Evolutionary conservation across 352 stramenopile species (phyloP).

Genomic region (Blastocystis sp.): DNA sequence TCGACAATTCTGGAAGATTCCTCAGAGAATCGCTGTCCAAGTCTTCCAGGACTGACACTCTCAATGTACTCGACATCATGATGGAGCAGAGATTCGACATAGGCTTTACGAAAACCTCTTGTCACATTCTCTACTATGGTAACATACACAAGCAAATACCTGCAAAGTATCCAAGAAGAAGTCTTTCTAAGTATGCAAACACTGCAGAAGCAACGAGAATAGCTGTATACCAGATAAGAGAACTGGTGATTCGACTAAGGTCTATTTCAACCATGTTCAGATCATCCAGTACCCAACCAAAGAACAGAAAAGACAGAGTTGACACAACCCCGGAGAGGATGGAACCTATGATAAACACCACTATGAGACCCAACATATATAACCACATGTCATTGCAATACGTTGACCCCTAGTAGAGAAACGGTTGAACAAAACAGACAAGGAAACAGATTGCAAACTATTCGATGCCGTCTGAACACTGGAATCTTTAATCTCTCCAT

Average conservation of each 20-base stretch:
- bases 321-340: neutral
- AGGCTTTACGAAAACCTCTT: neutral
- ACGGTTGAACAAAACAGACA: neutral
- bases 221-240: neutral
- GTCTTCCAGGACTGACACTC: neutral
- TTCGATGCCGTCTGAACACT: neutral
- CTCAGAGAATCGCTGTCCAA: conserved; percentile 47
- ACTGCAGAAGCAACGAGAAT: neutral
- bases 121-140: conserved; percentile 7
- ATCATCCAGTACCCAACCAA: neutral
- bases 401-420: neutral
- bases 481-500: neutral
- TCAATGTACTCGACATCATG: conserved; percentile 67
- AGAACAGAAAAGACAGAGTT: conserved; percentile 8
- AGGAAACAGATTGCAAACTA: neutral
- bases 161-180: conserved; percentile 2
- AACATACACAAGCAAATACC: neutral
- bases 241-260: neutral
- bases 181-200: neutral
- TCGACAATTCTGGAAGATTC: conserved; percentile 54
- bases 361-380: neutral
- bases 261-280: neutral
- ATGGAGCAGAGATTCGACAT: conserved; percentile 23
- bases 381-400: neutral
- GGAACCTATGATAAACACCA: conserved; percentile 3